phyloP scores from a whole-genome alignment of 2,329 filamentous ascomycete genomes.

The Hansfordia pulvinata region DNA sequence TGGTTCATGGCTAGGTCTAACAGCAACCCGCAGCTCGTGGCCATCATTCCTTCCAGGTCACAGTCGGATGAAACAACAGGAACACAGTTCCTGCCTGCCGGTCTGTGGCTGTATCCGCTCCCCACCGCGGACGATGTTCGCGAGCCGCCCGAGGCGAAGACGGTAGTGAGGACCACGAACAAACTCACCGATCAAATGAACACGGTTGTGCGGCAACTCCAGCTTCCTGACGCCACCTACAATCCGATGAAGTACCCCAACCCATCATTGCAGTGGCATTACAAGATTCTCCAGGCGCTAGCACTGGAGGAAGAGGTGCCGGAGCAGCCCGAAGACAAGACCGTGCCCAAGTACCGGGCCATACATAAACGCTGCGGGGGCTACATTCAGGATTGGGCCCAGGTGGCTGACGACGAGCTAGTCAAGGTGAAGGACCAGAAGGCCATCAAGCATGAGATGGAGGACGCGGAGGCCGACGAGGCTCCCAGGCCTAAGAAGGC shows the following conservation, averaged over 20 bases:
- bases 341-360: constrained; percentile 69
- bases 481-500: constrained; percentile 31
- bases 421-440: constrained; percentile 20
- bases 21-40: constrained; percentile 65
- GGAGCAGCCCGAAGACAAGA: constrained; percentile 60
- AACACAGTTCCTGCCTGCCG: constrained; percentile 62
- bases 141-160: constrained; percentile 49
- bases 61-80: constrained; percentile 49
- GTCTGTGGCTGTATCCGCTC: constrained; percentile 78
- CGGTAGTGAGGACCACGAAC: constrained; percentile 45
- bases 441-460: constrained; percentile 37
- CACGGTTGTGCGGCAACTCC: constrained; percentile 68
- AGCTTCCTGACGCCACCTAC: constrained; percentile 75
- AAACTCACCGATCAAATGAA: constrained; percentile 71
- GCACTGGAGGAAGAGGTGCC: constrained; percentile 87
- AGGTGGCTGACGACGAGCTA: constrained; percentile 46
- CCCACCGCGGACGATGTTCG: constrained; percentile 86
- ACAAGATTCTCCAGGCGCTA: constrained; percentile 80
- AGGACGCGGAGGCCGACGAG: constrained; percentile 23
- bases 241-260: constrained; percentile 85
- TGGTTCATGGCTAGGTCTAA: constrained; percentile 84
- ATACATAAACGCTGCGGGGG: constrained; percentile 80
- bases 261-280: constrained; percentile 91
- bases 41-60: constrained; percentile 64
- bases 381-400: constrained; percentile 66